Conservation (phyloP, 495 filamentous ascomycete genomes). For the Bombardia bombarda region DNA sequence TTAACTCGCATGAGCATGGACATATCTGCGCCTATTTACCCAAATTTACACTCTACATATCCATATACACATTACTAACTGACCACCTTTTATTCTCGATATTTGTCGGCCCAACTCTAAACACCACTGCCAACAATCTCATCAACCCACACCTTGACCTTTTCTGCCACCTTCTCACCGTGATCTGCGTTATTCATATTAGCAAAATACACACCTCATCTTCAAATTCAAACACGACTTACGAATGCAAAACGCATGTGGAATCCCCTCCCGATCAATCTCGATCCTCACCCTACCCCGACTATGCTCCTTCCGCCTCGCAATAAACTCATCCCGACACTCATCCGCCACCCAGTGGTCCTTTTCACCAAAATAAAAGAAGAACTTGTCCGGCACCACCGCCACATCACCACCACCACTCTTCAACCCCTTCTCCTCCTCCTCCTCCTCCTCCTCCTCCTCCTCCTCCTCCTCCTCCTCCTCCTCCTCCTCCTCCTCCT, state of each 20-base stretch:
- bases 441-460: background rate
- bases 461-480: slow-evolving; percentile 3
- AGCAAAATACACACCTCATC: slow-evolving; percentile 5
- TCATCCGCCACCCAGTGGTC: slow-evolving; percentile 80
- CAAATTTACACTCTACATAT: too few species aligned
- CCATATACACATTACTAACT: too few species aligned
- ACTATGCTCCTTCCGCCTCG: slow-evolving; percentile 25
- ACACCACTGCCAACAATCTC: slow-evolving; percentile 45
- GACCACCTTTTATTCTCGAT: too few species aligned
- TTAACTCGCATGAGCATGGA: too few species aligned
- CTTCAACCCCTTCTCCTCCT: background rate
- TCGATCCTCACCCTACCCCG: slow-evolving; percentile 54
- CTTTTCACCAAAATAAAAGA: slow-evolving; percentile 69
- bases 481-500: background rate
- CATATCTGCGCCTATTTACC: too few species aligned
- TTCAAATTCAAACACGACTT: slow-evolving; percentile 26
- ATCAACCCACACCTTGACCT: slow-evolving; percentile 53
- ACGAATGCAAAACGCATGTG: slow-evolving; percentile 79
- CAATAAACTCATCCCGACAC: slow-evolving; percentile 68
- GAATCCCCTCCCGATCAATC: slow-evolving; percentile 63
- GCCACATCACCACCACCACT: background rate
- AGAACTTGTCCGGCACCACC: slow-evolving; percentile 33
- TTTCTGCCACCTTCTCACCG: slow-evolving; percentile 57
- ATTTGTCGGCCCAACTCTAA: too few species aligned
- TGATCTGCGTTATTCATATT: slow-evolving; percentile 33